Conservation (phyloP, 176 grass and related monocot species). For the Microstegium vimineum region DNA sequence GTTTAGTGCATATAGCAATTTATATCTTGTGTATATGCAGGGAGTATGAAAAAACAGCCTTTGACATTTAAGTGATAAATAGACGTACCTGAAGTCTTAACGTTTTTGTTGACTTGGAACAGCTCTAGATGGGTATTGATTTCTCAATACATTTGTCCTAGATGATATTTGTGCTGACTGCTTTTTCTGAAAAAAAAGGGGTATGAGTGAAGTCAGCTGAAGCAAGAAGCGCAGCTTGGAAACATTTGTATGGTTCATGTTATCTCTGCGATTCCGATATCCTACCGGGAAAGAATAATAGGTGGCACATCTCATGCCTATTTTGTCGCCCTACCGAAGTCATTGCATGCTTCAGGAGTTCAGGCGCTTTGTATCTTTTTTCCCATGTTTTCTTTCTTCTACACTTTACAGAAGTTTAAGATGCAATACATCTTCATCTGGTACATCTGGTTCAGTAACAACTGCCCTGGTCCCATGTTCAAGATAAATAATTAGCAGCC, state of each 20-base stretch:
- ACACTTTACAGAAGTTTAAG: no score
- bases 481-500: no score
- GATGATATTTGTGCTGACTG: background rate
- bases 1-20: background rate
- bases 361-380: background rate
- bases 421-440: no score
- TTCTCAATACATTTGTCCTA: background rate
- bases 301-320: background rate
- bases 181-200: background rate
- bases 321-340: background rate
- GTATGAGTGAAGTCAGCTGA: background rate
- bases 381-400: background rate
- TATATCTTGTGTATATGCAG: constrained; percentile 7
- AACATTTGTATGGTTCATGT: background rate
- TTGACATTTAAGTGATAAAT: constrained; percentile 3
- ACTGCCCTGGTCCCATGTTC: no score
- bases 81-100: background rate
- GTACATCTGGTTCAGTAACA: no score
- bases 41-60: background rate
- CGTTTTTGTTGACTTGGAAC: background rate
- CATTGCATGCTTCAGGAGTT: background rate
- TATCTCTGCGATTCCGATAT: background rate
- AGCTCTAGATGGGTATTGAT: constrained; percentile 2
- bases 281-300: background rate
- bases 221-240: background rate